A percentile compares a stretch with the other conserved stretches of the same genome.
Evolutionary conservation across 2,329 filamentous ascomycete species (phyloP).

Genomic region (Chrysoporthe puriensis): DNA sequence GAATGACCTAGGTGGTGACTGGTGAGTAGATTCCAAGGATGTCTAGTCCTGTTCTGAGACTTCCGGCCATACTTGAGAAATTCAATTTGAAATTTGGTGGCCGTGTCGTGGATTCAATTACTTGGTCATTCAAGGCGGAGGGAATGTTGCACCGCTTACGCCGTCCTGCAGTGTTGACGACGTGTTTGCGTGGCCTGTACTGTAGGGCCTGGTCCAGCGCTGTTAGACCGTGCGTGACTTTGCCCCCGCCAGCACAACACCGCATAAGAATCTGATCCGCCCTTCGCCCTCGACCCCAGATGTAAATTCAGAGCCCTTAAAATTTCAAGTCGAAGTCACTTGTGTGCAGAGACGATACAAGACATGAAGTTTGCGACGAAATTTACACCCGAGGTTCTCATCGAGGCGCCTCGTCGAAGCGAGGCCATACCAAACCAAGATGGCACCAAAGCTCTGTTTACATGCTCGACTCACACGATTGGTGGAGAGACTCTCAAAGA

Average conservation of each 20-base stretch:
- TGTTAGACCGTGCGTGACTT: neutral
- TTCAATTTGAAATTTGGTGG: neutral
- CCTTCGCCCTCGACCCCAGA: neutral
- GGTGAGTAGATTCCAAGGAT: too few species aligned
- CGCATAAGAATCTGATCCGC: neutral
- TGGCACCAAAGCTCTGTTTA: constrained; percentile 43
- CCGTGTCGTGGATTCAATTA: neutral
- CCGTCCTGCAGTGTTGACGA: neutral
- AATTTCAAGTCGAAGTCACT: neutral
- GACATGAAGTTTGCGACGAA: constrained; percentile 13
- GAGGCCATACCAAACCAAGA: constrained; percentile 42
- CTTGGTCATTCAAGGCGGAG: neutral
- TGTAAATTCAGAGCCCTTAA: neutral
- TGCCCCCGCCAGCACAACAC: neutral
- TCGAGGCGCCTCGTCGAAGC: constrained; percentile 31
- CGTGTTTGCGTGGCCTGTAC: constrained; percentile 1
- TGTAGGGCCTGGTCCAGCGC: neutral
- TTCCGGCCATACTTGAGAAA: neutral
- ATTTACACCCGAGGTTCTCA: constrained; percentile 33
- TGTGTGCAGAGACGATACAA: neutral
- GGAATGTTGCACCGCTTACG: neutral
- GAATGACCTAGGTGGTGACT: too few species aligned
- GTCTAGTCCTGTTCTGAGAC: too few species aligned
- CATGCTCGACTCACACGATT: constrained; percentile 41
- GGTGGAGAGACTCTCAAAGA: constrained; percentile 39